A percentile compares a stretch with the other conserved stretches of the same genome.
Evolutionary conservation across 129 eudicot species (phyloP).

Genomic region (Rutidosis leptorrhynchoides): DNA sequence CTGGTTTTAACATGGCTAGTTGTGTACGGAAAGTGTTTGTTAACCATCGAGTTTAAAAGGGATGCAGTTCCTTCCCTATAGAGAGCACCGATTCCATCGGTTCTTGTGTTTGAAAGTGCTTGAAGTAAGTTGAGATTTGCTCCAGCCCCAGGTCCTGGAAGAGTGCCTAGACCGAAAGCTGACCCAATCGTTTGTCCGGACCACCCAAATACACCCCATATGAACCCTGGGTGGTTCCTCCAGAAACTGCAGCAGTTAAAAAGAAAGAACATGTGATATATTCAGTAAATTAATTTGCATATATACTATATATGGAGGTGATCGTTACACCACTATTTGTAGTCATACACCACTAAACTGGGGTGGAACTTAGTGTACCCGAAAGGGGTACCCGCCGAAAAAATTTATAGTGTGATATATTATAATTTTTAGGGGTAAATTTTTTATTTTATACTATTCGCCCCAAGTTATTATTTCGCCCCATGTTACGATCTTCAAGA

Average conservation of each 20-base stretch:
- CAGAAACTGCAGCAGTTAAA: conserved; percentile 61
- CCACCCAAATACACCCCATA: conserved; percentile 67
- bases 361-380: too few relatives aligned
- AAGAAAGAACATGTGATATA: neutral
- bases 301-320: too few relatives aligned
- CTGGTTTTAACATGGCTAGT: conserved; percentile 63
- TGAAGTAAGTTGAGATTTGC: conserved; percentile 46
- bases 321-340: too few relatives aligned
- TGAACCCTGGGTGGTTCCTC: conserved; percentile 63
- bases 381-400: too few relatives aligned
- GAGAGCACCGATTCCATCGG: conserved; percentile 67
- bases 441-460: too few relatives aligned
- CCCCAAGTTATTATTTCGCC: too few relatives aligned
- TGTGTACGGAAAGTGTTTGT: conserved; percentile 55
- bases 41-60: conserved; percentile 64
- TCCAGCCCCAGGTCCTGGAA: conserved; percentile 48
- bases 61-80: conserved; percentile 85
- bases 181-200: conserved; percentile 54
- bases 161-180: conserved; percentile 45
- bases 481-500: too few relatives aligned
- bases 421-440: too few relatives aligned
- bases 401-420: too few relatives aligned
- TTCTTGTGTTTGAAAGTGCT: conserved; percentile 58
- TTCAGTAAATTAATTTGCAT: neutral
- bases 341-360: too few relatives aligned